A percentile compares a stretch with the other conserved stretches of the same genome.
phyloP scores from a whole-genome alignment of 805 yeast species.

The Limtongia smithiae region DNA sequence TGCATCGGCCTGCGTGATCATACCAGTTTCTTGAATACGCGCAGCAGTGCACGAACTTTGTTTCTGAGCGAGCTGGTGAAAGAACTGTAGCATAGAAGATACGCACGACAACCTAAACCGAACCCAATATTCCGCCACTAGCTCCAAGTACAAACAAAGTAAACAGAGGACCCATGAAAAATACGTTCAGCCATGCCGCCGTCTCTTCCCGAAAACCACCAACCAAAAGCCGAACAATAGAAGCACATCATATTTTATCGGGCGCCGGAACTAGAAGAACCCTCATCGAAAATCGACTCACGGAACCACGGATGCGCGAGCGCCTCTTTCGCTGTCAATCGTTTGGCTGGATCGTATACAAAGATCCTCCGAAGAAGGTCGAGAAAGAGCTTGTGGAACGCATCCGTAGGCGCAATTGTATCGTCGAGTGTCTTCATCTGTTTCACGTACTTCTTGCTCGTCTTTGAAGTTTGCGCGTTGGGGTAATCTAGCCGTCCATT shows the following conservation, averaged over 20 bases:
- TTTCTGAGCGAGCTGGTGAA: too few species aligned
- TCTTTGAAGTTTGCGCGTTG: constrained; percentile 37
- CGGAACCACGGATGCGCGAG: constrained; percentile 76
- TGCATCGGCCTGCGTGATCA: too few species aligned
- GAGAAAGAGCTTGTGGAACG: constrained; percentile 43
- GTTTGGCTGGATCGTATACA: constrained; percentile 64
- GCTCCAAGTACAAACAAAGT: too few species aligned
- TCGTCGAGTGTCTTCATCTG: constrained; percentile 39
- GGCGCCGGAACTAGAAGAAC: constrained; percentile 5
- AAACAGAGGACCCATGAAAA: too few species aligned
- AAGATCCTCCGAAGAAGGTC: constrained; percentile 66
- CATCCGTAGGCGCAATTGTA: constrained; percentile 28
- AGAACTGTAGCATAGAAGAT: too few species aligned
- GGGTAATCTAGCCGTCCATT: constrained; percentile 39
- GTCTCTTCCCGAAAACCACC: constrained; percentile 43
- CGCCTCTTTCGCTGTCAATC: constrained; percentile 75
- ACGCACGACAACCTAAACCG: too few species aligned
- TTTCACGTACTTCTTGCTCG: constrained; percentile 37
- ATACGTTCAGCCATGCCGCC: too few species aligned
- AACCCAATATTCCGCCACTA: too few species aligned
- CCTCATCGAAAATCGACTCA: constrained; percentile 14
- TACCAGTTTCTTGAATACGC: too few species aligned
- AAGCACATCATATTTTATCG: not conserved
- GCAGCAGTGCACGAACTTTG: too few species aligned
- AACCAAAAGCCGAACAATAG: not conserved